These are phyloP conservation scores for Rutstroemia sydowiana DNA, from an alignment of 2,329 filamentous ascomycete species.

Conservation along the genomic window DNA sequence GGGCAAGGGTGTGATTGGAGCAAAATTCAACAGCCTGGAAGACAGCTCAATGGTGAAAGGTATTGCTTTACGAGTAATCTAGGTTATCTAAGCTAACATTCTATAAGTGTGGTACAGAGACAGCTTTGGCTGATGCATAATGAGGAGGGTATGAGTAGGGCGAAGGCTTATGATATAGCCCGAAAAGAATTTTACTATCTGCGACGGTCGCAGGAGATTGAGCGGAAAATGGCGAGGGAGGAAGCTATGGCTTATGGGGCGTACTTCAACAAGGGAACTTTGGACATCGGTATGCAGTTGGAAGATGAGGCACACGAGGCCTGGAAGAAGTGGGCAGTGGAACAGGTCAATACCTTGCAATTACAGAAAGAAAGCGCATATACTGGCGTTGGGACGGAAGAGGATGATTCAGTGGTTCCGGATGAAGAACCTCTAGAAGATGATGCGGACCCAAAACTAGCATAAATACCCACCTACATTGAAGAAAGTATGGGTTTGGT, in stretches of 20 bases:
- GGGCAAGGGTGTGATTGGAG: constrained; percentile 73
- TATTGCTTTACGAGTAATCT: constrained; percentile 33
- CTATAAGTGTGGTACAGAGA: constrained; percentile 76
- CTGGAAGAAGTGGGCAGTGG: constrained; percentile 75
- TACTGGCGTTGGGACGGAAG: constrained; percentile 36
- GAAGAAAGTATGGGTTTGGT: too few relatives aligned
- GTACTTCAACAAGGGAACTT: constrained; percentile 71
- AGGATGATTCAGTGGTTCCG: constrained; percentile 19
- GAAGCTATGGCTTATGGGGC: constrained; percentile 81
- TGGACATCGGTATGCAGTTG: constrained; percentile 73
- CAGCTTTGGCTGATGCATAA: constrained; percentile 79
- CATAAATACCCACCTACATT: too few relatives aligned
- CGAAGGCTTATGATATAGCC: constrained; percentile 74
- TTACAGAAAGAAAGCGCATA: constrained; percentile 37
- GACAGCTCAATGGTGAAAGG: constrained; percentile 79
- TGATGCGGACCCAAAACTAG: not conserved
- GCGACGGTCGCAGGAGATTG: constrained; percentile 75
- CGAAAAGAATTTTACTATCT: constrained; percentile 86
- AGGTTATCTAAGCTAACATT: not conserved
- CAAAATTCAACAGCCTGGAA: constrained; percentile 63
- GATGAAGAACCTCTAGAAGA: not conserved
- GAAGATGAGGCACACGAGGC: constrained; percentile 73
- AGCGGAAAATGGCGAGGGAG: constrained; percentile 75
- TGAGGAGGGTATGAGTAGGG: constrained; percentile 47
- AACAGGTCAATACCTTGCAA: constrained; percentile 38